Evolutionary conservation across 306 rosid genomes (phyloP).

Genomic region (Chamaecrista fasciculata): DNA sequence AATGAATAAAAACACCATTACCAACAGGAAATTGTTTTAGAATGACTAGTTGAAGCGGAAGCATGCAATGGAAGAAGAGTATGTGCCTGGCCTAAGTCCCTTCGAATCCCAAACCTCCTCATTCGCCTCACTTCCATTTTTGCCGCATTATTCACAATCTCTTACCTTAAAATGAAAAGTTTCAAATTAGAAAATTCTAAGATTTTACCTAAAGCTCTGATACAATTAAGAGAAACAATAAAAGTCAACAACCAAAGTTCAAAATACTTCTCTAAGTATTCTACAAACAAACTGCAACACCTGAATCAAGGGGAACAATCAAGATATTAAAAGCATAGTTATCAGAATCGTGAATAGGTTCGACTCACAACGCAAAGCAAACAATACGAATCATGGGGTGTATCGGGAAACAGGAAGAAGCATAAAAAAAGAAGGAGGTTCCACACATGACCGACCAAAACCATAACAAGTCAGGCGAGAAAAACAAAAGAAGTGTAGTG

Average conservation of each 20-base stretch:
- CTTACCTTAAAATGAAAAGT: background rate
- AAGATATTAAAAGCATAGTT: no score
- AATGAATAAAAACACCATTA: conserved; percentile 4
- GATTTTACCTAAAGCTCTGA: background rate
- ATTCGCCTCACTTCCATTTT: conserved; percentile 33
- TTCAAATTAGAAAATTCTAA: background rate
- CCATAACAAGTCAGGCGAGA: no score
- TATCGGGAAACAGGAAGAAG: no score
- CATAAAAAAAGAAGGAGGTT: no score
- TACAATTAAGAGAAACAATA: background rate
- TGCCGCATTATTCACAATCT: background rate
- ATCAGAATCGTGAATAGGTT: no score
- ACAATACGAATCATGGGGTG: no score
- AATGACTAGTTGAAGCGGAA: conserved; percentile 11
- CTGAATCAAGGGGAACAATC: background rate
- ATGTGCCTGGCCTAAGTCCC: background rate
- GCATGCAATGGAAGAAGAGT: conserved; percentile 31
- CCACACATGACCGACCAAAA: no score
- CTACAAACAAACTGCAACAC: background rate
- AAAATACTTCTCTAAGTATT: background rate
- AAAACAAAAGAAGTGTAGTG: no score
- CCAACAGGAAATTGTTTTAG: conserved; percentile 41
- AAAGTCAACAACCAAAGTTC: background rate
- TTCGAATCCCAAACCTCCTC: conserved; percentile 36
- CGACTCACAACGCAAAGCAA: no score